Conservation (phyloP, 2,329 filamentous ascomycete species). For the Metarhizium album region DNA sequence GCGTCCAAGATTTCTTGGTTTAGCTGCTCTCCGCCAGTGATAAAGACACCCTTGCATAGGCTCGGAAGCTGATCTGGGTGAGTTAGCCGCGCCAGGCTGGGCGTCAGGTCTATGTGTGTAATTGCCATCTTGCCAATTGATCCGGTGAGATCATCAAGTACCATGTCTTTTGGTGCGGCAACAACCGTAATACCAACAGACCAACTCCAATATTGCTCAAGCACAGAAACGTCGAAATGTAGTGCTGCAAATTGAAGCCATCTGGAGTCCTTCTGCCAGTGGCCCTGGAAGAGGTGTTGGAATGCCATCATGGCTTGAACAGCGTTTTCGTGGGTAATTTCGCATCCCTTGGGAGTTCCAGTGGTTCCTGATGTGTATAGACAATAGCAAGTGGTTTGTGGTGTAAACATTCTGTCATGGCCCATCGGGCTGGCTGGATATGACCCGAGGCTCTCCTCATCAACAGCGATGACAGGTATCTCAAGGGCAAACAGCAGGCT, state of each 20-base stretch:
- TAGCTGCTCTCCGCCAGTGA: constrained; percentile 80
- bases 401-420: constrained; percentile 12
- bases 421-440: constrained; percentile 9
- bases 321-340: constrained; percentile 79
- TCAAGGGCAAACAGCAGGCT: not conserved
- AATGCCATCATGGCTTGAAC: constrained; percentile 88
- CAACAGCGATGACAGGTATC: constrained; percentile 10
- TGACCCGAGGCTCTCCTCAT: constrained; percentile 19
- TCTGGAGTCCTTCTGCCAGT: constrained; percentile 62
- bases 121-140: constrained; percentile 63
- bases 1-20: constrained; percentile 80
- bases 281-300: constrained; percentile 61
- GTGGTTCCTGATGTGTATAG: constrained; percentile 85
- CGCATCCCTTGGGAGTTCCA: constrained; percentile 76
- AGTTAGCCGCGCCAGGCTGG: constrained; percentile 69
- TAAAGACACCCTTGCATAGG: constrained; percentile 75
- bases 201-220: constrained; percentile 96
- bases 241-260: constrained; percentile 93
- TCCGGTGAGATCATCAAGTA: constrained; percentile 70
- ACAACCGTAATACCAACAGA: constrained; percentile 78
- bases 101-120: constrained; percentile 86
- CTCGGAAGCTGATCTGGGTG: constrained; percentile 72
- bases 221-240: constrained; percentile 86
- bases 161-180: constrained; percentile 69
- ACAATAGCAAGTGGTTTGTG: constrained; percentile 61